Conservation (phyloP, 352 stramenopile species). For the Vaucheria bursata region DNA sequence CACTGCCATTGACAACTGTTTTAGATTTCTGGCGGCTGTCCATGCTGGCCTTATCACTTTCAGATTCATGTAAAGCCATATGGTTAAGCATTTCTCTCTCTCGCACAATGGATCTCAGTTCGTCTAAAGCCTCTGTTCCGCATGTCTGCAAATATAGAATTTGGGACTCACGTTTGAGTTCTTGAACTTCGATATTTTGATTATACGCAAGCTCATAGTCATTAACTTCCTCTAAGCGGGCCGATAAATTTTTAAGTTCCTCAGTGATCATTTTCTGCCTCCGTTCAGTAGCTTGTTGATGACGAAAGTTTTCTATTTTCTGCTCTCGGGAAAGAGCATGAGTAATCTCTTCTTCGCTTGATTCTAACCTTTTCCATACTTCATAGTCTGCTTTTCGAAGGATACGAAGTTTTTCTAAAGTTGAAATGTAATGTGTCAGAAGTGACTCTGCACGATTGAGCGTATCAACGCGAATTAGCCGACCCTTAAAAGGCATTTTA, state of each 20-base stretch:
- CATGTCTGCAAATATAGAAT: background rate
- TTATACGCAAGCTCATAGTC: background rate
- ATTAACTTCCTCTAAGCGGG: background rate
- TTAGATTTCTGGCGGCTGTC: background rate
- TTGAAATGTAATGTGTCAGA: background rate
- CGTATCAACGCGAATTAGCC: background rate
- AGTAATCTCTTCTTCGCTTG: background rate
- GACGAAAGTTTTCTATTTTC: background rate
- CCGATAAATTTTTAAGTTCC: background rate
- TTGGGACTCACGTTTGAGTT: background rate
- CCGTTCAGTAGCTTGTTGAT: background rate
- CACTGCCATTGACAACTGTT: background rate
- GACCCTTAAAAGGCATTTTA: background rate
- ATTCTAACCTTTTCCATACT: background rate
- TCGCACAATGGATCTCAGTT: background rate
- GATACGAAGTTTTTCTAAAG: background rate
- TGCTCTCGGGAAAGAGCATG: background rate
- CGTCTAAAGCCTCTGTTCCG: background rate
- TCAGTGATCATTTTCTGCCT: background rate
- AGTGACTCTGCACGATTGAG: slow-evolving; percentile 2
- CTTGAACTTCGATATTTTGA: background rate
- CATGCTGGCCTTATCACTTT: no score
- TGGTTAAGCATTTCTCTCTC: background rate
- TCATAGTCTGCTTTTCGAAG: background rate
- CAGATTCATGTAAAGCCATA: no score